Base-by-base conservation (phyloP, 129 eudicot genomes). In the Deinandra increscens region DNA sequence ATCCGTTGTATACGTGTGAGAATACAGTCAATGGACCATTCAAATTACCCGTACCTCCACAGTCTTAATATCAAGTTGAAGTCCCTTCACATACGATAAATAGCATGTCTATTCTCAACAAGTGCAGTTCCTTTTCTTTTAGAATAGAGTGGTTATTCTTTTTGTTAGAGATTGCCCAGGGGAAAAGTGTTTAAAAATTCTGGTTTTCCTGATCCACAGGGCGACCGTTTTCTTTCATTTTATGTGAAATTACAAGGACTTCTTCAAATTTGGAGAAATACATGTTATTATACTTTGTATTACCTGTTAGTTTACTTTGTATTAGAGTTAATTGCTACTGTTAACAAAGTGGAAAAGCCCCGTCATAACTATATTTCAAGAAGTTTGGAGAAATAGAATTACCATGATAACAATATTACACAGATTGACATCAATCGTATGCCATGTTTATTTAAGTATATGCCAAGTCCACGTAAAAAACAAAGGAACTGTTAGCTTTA, bases 21-120 rank as follows among this genome's bases (percentile, higher is more conserved):
- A 62, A 50, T 63, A 37, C 26, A 69, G 42, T 63, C 64, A 49
- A 53, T 22, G 61, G 49, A 22, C 0, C 53, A 73, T 51, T 10
- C 19, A 63, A 39, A 3, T n/a, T 34, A 12, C 11, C 29, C 3
- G 48, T 12, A 17, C 31, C 13, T n/a, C 18, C 14, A 9, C 31
- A 43, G 9, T 22, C 39, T 64, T 9, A 6, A 10, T 34, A 0
- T 7, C 19, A 22, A 31, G 44, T 31, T 14, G 43, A 46, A 33
- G 23, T 54, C 14, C 29, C 36, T 42, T 58, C 3, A 71, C 54
- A 60, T 6, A 33, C 12, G 58, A 71, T 42, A 26, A 43, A 66
- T 71, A 13, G 33, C 12, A n/a, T 69, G 34, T 44, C 7, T 39
- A 6, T n/a, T 41, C 8, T 14, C 39, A 36, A 60, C 43, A 60